Evolutionary conservation across 805 yeast species (phyloP), one percentile per base, ranked within the genome.

Genomic region (Wickerhamia fluorescens): DNA sequence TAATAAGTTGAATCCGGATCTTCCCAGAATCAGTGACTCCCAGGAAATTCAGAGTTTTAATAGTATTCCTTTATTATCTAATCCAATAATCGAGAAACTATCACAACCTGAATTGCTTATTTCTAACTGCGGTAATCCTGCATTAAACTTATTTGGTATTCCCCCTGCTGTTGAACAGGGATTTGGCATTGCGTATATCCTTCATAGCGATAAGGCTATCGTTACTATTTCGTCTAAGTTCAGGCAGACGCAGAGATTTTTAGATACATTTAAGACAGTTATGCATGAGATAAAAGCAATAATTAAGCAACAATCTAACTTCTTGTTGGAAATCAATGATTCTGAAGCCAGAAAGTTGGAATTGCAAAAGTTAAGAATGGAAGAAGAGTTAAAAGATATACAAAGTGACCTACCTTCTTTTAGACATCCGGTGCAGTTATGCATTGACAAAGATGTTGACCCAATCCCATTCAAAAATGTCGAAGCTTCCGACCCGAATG

Each of bases 111-210:
- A 61, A 30, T 37, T 63, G 16, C 48, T 63, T 29, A 50, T 50
- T 4, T 77, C 88, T 11, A 87, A 87, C 54, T 87, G 96, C 60
- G 96, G 96, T 21, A 87, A 87, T 51, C 94, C 95, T 5, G 81
- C 95, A 2, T 64, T 87, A 33, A 77, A 81, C 38, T 65, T 80
- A 28, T 87, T 87, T 61, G 96, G 96, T 0, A 87, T 87, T 47
- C 94, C 95, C 3, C 96, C 96, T 3, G 88, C 86, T 2, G 68
- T 81, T 9, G 80, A 86, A 27, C 88, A 84, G 47, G 96, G 96
- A 3, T 86, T 80, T 53, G 96, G 96, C n/a, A 71, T 87, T 20
- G 95, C 95, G 4, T 87, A 87, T 51, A 84, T 87, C 41, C 80
- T 87, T 42, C 86, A 88, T 52, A 73, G 66, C 24, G 83, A 85